A percentile compares a stretch with the other conserved stretches of the same genome.
These are phyloP conservation scores for Prunus fruticosa DNA, from an alignment of 306 rosid genomes.

Conservation along the genomic window DNA sequence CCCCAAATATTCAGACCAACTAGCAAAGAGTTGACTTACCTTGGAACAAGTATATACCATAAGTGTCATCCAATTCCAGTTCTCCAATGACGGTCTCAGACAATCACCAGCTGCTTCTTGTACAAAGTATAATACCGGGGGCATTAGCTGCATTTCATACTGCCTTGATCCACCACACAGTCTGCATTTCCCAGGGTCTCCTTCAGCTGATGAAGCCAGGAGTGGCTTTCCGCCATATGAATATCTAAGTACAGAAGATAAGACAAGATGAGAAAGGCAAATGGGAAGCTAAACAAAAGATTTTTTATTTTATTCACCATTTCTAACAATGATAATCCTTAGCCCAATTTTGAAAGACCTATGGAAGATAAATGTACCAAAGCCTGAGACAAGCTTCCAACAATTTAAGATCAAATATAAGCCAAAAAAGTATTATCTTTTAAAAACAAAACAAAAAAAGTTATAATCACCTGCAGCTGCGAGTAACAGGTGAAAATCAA, in stretches of 20 bases:
- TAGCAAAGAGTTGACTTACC: constrained; percentile 38
- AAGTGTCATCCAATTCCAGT: constrained; percentile 94
- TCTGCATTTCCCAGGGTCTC: constrained; percentile 58
- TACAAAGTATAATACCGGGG: constrained; percentile 73
- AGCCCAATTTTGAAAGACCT: background rate
- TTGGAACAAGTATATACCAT: constrained; percentile 67
- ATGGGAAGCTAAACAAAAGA: background rate
- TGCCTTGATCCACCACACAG: constrained; percentile 70
- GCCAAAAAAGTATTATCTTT: background rate
- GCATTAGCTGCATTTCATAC: constrained; percentile 89
- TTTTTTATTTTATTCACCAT: background rate
- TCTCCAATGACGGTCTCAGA: constrained; percentile 45
- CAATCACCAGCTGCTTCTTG: constrained; percentile 59
- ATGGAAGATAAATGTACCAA: background rate
- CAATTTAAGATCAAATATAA: background rate
- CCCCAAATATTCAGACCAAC: constrained; percentile 7
- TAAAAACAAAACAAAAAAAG: background rate
- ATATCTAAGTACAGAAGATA: constrained; percentile 47
- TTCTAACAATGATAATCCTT: background rate
- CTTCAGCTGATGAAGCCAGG: constrained; percentile 52
- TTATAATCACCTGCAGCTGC: background rate
- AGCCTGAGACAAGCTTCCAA: background rate
- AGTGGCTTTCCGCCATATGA: constrained; percentile 69
- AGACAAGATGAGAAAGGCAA: background rate
- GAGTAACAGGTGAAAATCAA: background rate